Evolutionary conservation across 23 red algal genomes (phyloP), one percentile per base, ranked within the genome.

Genomic region (Chondrus crispus): DNA sequence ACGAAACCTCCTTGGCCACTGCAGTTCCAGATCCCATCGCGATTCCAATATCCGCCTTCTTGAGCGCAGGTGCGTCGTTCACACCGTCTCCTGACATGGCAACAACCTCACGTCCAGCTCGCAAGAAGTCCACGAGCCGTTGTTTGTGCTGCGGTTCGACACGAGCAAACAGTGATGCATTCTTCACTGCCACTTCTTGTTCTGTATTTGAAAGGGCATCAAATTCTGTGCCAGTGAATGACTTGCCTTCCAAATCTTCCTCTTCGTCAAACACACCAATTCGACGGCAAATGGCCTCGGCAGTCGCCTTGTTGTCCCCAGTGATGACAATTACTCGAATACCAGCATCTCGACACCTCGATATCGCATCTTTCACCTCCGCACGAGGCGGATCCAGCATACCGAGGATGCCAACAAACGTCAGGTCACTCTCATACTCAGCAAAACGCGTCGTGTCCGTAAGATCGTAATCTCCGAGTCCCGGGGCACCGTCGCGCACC

Each of bases 51-150:
- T 96, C 94, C 1, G 97, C 97, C 53, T 85, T 88, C 80, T 99
- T 94, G 50, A 99, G 64, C 10, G 97, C 97, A 7, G 97, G 97
- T 7, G 97, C 97, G 46, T 99, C 97, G 68, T 99, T 99, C 20
- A 99, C 97, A 43, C 97, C 97, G 58, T 99, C 97, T 66, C 97
- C 97, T 57, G 97, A 96, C 93, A 96, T 95, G 41, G 97, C 97
- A 24, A 99, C 97, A 35, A 99, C 93, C 72, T 96, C 89, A 35
- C 84, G 68, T 37, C 74, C 69, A n/a, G 83, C 62, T n/a, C 93
- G 94, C 57, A 99, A 74, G n/a, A 90, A 73, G 54, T 94, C 85
- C 29, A 99, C 91, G 32, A 99, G 46, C 40, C 79, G 73, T 47
- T 88, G 80, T 81, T 99, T 99, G 80, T 94, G 89, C 40, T 85